A percentile compares a stretch with the other conserved stretches of the same genome.
Conservation (phyloP, 805 yeast genomes). For the Pichia nanzhaoensis region DNA sequence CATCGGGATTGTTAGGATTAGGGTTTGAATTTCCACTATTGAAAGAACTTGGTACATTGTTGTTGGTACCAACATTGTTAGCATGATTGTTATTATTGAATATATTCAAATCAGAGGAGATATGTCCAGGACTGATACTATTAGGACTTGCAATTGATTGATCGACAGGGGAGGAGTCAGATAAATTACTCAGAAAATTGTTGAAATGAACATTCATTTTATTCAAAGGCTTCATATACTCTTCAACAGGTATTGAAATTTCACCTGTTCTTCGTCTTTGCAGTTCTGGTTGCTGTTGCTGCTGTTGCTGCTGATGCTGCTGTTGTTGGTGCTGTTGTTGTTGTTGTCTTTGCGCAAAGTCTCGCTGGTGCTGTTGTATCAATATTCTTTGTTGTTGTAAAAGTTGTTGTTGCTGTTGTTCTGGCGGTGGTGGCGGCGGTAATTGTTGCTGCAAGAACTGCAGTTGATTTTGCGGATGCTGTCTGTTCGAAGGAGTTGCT, state of each 20-base stretch:
- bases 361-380: neutral
- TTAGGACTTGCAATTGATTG: conserved; percentile 8
- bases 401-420: neutral
- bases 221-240: conserved; percentile 32
- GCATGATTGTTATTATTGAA: neutral
- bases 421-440: neutral
- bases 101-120: conserved; percentile 4
- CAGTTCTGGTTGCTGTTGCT: neutral
- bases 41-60: neutral
- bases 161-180: conserved; percentile 12
- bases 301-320: neutral
- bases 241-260: conserved; percentile 30
- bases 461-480: neutral
- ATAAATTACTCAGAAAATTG: conserved; percentile 22
- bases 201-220: conserved; percentile 31
- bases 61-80: neutral
- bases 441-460: neutral
- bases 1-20: neutral
- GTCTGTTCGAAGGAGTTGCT: conserved; percentile 13
- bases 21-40: neutral
- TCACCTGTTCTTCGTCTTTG: conserved; percentile 26
- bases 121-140: conserved; percentile 6
- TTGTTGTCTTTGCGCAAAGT: neutral
- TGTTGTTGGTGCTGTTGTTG: conserved; percentile 3
- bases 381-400: conserved; percentile 6